Evolutionary conservation across 148 eudicot genomes (phyloP), one percentile per base, ranked within the genome.

Genomic region (Beta vulgaris): DNA sequence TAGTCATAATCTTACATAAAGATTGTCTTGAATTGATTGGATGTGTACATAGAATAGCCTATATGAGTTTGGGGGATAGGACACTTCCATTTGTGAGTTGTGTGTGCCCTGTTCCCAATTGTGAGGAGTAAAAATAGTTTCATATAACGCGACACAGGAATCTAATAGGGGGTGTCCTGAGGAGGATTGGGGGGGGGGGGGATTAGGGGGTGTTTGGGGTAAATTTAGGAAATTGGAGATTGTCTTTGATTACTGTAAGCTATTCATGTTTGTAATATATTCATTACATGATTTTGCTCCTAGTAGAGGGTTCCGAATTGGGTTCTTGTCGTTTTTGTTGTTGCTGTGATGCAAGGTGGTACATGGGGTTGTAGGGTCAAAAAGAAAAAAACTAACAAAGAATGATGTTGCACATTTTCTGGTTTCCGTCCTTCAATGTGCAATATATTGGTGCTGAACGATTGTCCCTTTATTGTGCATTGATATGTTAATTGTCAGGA

Each of bases 401-500:
- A 34, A 8, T 16, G 15, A 63, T 16, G 23, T 51, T 34, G 2
- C 25, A 19, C 35, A 11, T 7, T 53, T n/a, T n/a, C n/a, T n/a
- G n/a, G 60, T 51, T 8, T 18, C 1, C 0, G 18, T 29, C 6
- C 26, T 29, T 44, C 16, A 3, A 39, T 43, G 8, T 71, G 32
- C 43, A 0, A 37, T 29, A 1, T 14, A 19, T 48, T 51, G 35
- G 59, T 44, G 34, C 25, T 68, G 31, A 37, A 43, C 18, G 7
- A 63, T 39, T 76, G 59, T 42, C 16, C 31, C 43, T 55, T 12
- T 2, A 42, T 68, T 68, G 71, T 58, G 60, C 40, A 59, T 54
- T 49, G 48, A 18, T 59, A 53, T 44, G 68, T 71, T 49, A 19
- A 77, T 62, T 73, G 35, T 62, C 51, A 91, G 96, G 89, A 84